These are phyloP conservation scores for Ganoderma meredithae DNA, from an alignment of 1,284 basidiomycete species.

Conservation along the genomic window DNA sequence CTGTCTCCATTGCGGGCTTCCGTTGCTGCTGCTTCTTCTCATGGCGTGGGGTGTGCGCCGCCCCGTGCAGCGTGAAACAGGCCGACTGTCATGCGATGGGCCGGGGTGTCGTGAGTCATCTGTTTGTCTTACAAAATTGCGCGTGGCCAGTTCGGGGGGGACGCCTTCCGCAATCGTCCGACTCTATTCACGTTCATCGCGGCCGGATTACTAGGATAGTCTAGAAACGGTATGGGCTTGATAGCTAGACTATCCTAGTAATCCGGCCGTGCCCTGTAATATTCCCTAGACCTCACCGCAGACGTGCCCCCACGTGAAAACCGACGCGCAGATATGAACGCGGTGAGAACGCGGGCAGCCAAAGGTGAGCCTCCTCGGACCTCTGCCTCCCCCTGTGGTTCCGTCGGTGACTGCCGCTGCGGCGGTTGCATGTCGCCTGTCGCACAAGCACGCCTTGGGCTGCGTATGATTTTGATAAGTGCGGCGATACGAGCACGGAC, in stretches of 20 bases:
- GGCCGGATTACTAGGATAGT: constrained; percentile 6
- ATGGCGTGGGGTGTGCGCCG: background rate
- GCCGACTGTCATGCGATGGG: constrained; percentile 5
- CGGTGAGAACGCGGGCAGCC: constrained; percentile 22
- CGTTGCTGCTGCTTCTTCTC: background rate
- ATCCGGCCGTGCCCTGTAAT: background rate
- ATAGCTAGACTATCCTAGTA: constrained; percentile 5
- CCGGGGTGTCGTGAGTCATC: constrained; percentile 3
- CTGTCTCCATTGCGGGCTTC: background rate
- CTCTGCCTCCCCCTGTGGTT: background rate
- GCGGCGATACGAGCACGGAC: constrained; percentile 20
- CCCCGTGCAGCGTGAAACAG: background rate
- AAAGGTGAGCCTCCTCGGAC: constrained; percentile 24
- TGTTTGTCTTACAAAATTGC: constrained; percentile 1
- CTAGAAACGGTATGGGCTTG: background rate
- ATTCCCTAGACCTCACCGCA: background rate
- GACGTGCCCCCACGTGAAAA: background rate
- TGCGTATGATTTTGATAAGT: constrained; percentile 2
- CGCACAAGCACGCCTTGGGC: constrained; percentile 12
- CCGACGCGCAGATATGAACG: constrained; percentile 20
- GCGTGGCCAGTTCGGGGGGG: background rate
- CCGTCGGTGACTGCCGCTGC: constrained; percentile 13
- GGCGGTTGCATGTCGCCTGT: constrained; percentile 16
- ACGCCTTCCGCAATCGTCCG: constrained; percentile 7
- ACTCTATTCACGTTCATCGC: constrained; percentile 7